Conservation (phyloP, 805 yeast genomes). For the Maudiozyma saulgeensis region DNA sequence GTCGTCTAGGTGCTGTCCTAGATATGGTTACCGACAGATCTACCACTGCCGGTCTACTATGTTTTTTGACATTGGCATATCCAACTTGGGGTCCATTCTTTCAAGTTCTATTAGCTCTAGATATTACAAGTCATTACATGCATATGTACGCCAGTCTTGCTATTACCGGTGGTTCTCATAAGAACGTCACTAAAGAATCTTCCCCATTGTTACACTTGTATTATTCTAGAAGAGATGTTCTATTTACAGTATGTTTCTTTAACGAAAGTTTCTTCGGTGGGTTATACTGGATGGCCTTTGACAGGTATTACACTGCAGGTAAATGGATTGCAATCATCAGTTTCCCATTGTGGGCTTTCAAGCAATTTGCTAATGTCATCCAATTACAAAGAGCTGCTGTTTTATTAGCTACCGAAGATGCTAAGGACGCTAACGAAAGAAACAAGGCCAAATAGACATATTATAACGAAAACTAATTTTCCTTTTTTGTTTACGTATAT, state of each 20-base stretch:
- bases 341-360: conserved; percentile 82
- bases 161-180: conserved; percentile 74
- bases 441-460: conserved; percentile 4
- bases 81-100: conserved; percentile 49
- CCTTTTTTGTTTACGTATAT: not conserved
- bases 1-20: conserved; percentile 89
- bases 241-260: conserved; percentile 83
- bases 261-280: conserved; percentile 92
- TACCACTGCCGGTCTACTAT: conserved; percentile 87
- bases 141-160: conserved; percentile 94
- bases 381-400: conserved; percentile 83
- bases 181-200: conserved; percentile 61
- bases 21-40: conserved; percentile 99
- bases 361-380: conserved; percentile 81
- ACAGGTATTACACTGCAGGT: conserved; percentile 41
- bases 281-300: conserved; percentile 64
- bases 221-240: conserved; percentile 74
- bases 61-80: conserved; percentile 71
- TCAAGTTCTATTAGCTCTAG: conserved; percentile 78
- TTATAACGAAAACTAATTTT: not conserved
- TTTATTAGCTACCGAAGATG: conserved; percentile 66
- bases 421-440: conserved; percentile 26
- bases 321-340: conserved; percentile 48
- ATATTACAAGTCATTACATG: conserved; percentile 90
- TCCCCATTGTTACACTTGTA: conserved; percentile 71